Evolutionary conservation across 257 asterid species (phyloP).

Genomic region (Nicotiana obtusifolia): DNA sequence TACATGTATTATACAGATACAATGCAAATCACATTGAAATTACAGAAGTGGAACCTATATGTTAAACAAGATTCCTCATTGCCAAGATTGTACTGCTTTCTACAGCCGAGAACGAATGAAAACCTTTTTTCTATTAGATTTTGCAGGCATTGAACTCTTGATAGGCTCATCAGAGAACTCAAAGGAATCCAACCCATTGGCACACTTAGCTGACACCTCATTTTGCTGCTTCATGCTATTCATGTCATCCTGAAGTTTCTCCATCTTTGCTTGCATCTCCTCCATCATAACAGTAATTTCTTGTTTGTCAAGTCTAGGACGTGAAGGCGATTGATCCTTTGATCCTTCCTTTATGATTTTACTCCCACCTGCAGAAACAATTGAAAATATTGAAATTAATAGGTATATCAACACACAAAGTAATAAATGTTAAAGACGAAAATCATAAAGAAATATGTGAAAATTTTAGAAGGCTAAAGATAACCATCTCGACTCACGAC

Average conservation of each 20-base stretch:
- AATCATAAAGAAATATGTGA: background rate
- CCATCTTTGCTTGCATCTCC: conserved; percentile 60
- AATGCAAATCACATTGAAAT: background rate
- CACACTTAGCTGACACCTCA: conserved; percentile 19
- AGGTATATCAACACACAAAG: background rate
- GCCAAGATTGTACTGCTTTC: background rate
- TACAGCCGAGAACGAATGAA: conserved; percentile 67
- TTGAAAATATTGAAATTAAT: background rate
- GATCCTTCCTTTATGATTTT: conserved; percentile 34
- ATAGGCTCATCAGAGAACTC: conserved; percentile 39
- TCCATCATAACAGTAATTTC: conserved; percentile 33
- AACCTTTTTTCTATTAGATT: conserved; percentile 28
- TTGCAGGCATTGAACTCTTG: conserved; percentile 25
- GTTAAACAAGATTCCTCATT: background rate
- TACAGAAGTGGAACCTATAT: background rate
- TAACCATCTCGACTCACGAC: background rate
- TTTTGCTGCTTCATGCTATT: conserved; percentile 26
- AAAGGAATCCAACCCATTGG: conserved; percentile 26
- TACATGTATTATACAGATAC: background rate
- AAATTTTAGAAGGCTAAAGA: background rate
- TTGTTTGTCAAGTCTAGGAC: conserved; percentile 25
- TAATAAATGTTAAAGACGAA: background rate
- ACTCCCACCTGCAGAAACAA: conserved; percentile 35
- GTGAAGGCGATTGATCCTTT: conserved; percentile 29
- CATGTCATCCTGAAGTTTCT: conserved; percentile 45